Percentiles rank a stretch among this genome's conserved stretches.
These are phyloP conservation scores for Plasmodium berghei DNA, from an alignment of 169 alveolate species.

Conservation along the genomic window DNA sequence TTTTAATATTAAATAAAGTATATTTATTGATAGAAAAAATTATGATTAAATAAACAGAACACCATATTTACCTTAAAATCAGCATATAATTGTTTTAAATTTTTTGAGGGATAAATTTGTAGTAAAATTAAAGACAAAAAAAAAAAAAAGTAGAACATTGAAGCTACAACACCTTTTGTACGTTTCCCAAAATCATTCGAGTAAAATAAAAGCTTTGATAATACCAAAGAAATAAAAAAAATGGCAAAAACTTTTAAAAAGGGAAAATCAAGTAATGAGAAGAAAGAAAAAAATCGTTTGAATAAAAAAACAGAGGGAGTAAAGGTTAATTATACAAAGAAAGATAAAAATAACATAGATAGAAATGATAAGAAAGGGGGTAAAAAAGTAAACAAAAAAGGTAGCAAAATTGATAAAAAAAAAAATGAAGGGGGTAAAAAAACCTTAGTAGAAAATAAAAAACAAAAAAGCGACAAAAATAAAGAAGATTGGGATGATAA, in stretches of 20 bases:
- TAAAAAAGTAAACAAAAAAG: not conserved
- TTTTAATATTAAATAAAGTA: too few species aligned
- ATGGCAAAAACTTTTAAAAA: not conserved
- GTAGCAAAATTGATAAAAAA: not conserved
- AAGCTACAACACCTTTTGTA: too few species aligned
- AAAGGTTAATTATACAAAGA: constrained; percentile 8
- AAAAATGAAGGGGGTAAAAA: not conserved
- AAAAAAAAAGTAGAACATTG: too few species aligned
- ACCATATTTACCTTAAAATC: too few species aligned
- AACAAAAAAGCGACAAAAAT: not conserved
- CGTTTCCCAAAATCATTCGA: not conserved
- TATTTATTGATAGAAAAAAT: too few species aligned
- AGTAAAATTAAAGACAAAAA: too few species aligned
- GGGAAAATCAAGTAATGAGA: not conserved
- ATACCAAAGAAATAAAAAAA: not conserved
- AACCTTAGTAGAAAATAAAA: not conserved
- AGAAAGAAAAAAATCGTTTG: not conserved
- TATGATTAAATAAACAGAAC: too few species aligned
- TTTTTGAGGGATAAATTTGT: too few species aligned
- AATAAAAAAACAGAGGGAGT: not conserved
- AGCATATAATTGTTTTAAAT: too few species aligned
- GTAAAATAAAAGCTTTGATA: not conserved
- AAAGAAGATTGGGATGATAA: constrained; percentile 2
- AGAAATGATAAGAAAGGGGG: not conserved
- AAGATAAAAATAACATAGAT: not conserved